Percentiles rank a stretch among this genome's conserved stretches.
phyloP scores from a whole-genome alignment of 1,284 basidiomycete species.

The Pseudozyma pruni region DNA sequence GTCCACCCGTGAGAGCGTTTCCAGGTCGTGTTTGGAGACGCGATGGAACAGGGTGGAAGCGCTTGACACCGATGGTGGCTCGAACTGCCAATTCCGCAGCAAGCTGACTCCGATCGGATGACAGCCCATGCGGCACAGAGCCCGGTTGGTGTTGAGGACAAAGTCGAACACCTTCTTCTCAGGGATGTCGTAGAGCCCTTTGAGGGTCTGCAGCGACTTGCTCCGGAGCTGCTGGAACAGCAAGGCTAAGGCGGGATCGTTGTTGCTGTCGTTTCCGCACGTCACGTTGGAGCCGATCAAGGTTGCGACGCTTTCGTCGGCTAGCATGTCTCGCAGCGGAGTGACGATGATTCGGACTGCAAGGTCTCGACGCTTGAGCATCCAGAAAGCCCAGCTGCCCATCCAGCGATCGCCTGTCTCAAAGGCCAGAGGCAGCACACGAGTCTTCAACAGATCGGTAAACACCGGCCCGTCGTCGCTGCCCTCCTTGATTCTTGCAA shows the following conservation, averaged over 20 bases:
- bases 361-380: constrained; percentile 83
- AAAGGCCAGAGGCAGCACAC: constrained; percentile 85
- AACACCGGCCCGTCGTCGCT: constrained; percentile 81
- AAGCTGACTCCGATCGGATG: constrained; percentile 87
- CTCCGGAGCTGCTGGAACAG: constrained; percentile 88
- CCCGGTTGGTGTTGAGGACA: constrained; percentile 87
- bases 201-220: constrained; percentile 88
- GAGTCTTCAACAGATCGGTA: constrained; percentile 76
- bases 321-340: constrained; percentile 36
- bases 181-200: constrained; percentile 88
- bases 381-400: constrained; percentile 97
- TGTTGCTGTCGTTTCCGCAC: constrained; percentile 84
- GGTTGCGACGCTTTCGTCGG: constrained; percentile 21
- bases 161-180: constrained; percentile 89
- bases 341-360: constrained; percentile 81
- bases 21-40: constrained; percentile 40
- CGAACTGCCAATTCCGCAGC: constrained; percentile 88
- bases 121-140: constrained; percentile 95
- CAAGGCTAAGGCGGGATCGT: constrained; percentile 88
- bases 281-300: constrained; percentile 58
- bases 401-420: constrained; percentile 88
- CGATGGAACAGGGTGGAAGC: constrained; percentile 34
- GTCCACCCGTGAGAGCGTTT: constrained; percentile 36
- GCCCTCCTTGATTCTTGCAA: constrained; percentile 84
- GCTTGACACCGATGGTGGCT: constrained; percentile 73